Evolutionary conservation across 1,284 basidiomycete species (phyloP).

Genomic region (Hypsizygus ulmarius): DNA sequence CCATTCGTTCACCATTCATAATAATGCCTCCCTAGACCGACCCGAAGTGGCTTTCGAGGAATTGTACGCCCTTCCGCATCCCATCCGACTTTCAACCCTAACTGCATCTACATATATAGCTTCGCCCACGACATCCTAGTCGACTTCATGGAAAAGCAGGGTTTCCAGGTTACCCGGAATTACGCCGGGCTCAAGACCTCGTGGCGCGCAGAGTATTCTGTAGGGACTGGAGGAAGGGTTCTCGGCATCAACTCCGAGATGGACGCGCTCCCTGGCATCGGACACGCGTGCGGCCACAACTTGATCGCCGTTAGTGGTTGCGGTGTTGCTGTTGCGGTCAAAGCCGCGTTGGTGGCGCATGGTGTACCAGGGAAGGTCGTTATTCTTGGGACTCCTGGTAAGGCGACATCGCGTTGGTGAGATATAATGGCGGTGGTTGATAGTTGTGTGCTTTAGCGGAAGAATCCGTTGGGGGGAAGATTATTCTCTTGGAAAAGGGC

Average conservation of each 20-base stretch:
- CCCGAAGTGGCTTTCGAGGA: slow-evolving; percentile 60
- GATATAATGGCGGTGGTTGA: background rate
- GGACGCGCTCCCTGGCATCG: slow-evolving; percentile 44
- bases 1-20: slow-evolving; percentile 3
- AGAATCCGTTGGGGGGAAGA: slow-evolving; percentile 79
- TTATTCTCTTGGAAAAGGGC: slow-evolving; percentile 66
- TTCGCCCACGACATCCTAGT: slow-evolving; percentile 59
- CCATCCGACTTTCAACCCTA: background rate
- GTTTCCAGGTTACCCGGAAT: slow-evolving; percentile 60
- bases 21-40: slow-evolving; percentile 42
- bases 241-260: slow-evolving; percentile 69
- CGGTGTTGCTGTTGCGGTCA: slow-evolving; percentile 72
- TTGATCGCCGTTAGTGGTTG: slow-evolving; percentile 82
- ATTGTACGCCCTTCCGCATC: slow-evolving; percentile 34
- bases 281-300: slow-evolving; percentile 83
- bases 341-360: slow-evolving; percentile 62
- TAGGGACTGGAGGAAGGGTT: slow-evolving; percentile 57
- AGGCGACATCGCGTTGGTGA: background rate
- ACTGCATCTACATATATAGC: slow-evolving; percentile 28
- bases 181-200: slow-evolving; percentile 73
- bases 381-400: slow-evolving; percentile 83
- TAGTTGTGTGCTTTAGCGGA: slow-evolving; percentile 49
- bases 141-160: slow-evolving; percentile 54
- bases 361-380: slow-evolving; percentile 71
- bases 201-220: slow-evolving; percentile 69